A percentile compares a stretch with the other conserved stretches of the same genome.
Evolutionary conservation across 768 basidiomycete genomes (phyloP).

Genomic region (Boletus barrowsii): DNA sequence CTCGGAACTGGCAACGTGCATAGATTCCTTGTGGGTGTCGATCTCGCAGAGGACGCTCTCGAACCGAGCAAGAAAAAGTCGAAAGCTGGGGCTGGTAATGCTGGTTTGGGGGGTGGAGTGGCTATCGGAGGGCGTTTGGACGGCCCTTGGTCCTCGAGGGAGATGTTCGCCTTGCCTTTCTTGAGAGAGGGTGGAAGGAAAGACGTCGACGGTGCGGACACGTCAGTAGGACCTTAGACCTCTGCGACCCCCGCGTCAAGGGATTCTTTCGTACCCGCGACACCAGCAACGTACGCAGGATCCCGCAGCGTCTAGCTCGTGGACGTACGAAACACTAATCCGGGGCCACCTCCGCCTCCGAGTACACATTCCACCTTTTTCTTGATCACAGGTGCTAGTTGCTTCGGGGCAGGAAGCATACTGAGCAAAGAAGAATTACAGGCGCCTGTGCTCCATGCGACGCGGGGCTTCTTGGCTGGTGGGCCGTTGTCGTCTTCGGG

Average conservation of each 20-base stretch:
- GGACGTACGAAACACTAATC: constrained; percentile 53
- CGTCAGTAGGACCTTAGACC: background rate
- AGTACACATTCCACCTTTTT: constrained; percentile 52
- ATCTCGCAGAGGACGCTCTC: constrained; percentile 1
- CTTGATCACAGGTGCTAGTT: constrained; percentile 37
- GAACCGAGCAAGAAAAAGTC: constrained; percentile 72
- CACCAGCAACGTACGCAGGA: constrained; percentile 11
- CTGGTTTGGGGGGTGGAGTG: constrained; percentile 8
- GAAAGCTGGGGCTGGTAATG: constrained; percentile 36
- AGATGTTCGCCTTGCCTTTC: constrained; percentile 59
- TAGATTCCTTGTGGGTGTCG: background rate
- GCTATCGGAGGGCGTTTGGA: constrained; percentile 12
- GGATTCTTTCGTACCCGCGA: constrained; percentile 24
- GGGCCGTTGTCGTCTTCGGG: constrained; percentile 45
- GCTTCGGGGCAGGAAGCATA: constrained; percentile 77
- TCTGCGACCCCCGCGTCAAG: constrained; percentile 10
- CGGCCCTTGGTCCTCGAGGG: constrained; percentile 40
- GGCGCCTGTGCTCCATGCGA: constrained; percentile 44
- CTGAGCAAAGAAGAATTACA: constrained; percentile 63
- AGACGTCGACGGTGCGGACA: constrained; percentile 34
- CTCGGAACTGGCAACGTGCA: too few species aligned
- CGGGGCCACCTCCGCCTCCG: constrained; percentile 59
- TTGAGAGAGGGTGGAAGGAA: constrained; percentile 59
- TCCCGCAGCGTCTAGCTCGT: constrained; percentile 4
- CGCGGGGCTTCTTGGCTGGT: constrained; percentile 55